Base-by-base conservation (phyloP, 2,329 filamentous ascomycete species). In the Epichloe bromicola region DNA sequence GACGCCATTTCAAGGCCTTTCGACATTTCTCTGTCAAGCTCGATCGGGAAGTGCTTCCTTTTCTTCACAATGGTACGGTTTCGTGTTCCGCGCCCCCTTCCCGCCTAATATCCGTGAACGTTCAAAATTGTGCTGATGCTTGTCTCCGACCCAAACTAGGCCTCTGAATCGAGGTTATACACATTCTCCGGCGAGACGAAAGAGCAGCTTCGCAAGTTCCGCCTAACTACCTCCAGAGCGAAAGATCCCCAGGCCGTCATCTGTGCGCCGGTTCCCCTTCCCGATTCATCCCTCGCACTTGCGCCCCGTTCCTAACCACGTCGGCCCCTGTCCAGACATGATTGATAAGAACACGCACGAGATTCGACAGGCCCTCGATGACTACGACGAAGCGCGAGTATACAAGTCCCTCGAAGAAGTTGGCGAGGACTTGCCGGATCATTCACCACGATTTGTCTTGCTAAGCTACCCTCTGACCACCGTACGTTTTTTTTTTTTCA, bases 271-370 rank as follows among this genome's bases (percentile, higher is more conserved):
- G 46, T 46, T 55, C 44, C 30, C 39, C 14, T 34, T 12, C 41
- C 20, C 26, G 15, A 30, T 11, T 10, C n/a, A 20, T 33, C 19
- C 41, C 15, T 46, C 17, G 20, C 44, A 26, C 12, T 33, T 46
- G 48, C 41, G 34, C 30, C 12, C 23, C 12, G 36, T n/a, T 14
- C 30, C 47, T 54, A 45, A 52, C 49, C 19, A 23, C 30, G 15
- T 14, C 12, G 12, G 15, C 37, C 34, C 36, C 30, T n/a, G 60
- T 64, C 65, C 67, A 95, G 88, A 94, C 68, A 72, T 88, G 66
- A 96, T 97, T 74, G 87, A 97, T 70, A 88, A 88, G 70, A 82
- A 85, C 61, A 93, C 80, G 51, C 79, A 95, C 64, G 91, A 97
- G 70, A 94, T 98, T 70, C 84, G 82, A 59, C 83, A 89, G 60